Conservation (phyloP, 495 filamentous ascomycete genomes). For the Cenococcum geophilum region DNA sequence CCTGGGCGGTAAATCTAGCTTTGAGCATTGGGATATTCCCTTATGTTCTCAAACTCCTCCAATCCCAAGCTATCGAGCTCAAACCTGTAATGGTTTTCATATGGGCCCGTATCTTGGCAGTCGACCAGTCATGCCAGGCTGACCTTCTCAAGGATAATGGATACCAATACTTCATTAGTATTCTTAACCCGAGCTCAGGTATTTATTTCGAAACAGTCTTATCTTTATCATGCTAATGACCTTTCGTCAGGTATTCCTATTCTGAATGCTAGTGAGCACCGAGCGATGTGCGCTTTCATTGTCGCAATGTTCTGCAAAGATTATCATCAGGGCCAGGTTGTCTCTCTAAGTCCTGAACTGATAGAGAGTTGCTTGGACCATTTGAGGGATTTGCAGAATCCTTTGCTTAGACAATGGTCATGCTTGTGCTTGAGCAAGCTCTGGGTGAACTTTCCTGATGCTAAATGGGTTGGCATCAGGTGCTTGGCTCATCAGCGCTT, state of each 20-base stretch:
- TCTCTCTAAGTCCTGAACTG: slow-evolving; percentile 77
- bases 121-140: slow-evolving; percentile 84
- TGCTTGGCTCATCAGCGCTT: slow-evolving; percentile 72
- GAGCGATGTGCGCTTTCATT: slow-evolving; percentile 98
- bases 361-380: slow-evolving; percentile 78
- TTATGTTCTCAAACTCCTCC: slow-evolving; percentile 91
- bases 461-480: slow-evolving; percentile 88
- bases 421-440: slow-evolving; percentile 94
- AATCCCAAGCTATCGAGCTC: slow-evolving; percentile 88
- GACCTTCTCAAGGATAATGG: slow-evolving; percentile 95
- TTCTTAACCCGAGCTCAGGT: slow-evolving; percentile 75
- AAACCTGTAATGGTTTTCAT: slow-evolving; percentile 99
- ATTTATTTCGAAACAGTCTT: slow-evolving; percentile 24
- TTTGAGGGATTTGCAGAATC: slow-evolving; percentile 77
- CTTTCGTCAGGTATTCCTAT: slow-evolving; percentile 52
- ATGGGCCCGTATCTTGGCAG: slow-evolving; percentile 93
- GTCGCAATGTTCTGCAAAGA: slow-evolving; percentile 93
- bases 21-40: slow-evolving; percentile 98
- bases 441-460: slow-evolving; percentile 83
- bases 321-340: slow-evolving; percentile 81
- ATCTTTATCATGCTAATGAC: neutral
- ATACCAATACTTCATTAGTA: slow-evolving; percentile 90
- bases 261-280: slow-evolving; percentile 80
- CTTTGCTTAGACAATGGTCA: slow-evolving; percentile 88
- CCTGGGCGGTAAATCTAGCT: slow-evolving; percentile 95